A percentile compares a stretch with the other conserved stretches of the same genome.
Conservation (phyloP, 2,329 filamentous ascomycete genomes). For the Thelonectria blattea region DNA sequence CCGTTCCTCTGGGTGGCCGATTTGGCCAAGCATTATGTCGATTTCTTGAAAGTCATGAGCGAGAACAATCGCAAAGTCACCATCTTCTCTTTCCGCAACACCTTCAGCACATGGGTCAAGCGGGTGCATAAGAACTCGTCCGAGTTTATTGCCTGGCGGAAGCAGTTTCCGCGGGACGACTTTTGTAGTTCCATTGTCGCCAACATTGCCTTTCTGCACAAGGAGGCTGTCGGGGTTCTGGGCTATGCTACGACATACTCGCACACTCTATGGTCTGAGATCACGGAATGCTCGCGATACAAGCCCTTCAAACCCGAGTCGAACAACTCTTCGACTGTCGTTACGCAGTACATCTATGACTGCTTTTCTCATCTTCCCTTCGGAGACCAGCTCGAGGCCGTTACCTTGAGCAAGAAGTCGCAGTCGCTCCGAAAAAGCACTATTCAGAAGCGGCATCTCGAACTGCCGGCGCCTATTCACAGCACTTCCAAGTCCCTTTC, state of each 20-base stretch:
- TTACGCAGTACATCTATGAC: slow-evolving; percentile 71
- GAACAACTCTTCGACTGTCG: slow-evolving; percentile 57
- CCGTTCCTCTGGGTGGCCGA: slow-evolving; percentile 75
- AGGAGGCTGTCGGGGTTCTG: slow-evolving; percentile 64
- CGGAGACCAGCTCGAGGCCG: slow-evolving; percentile 54
- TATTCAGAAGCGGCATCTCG: slow-evolving; percentile 38
- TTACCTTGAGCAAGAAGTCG: slow-evolving; percentile 38
- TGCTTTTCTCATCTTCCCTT: slow-evolving; percentile 71
- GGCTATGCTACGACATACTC: slow-evolving; percentile 34
- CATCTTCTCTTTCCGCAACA: slow-evolving; percentile 60
- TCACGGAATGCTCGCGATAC: slow-evolving; percentile 47
- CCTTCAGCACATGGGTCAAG: slow-evolving; percentile 65
- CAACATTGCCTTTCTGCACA: slow-evolving; percentile 68
- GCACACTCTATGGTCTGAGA: slow-evolving; percentile 62
- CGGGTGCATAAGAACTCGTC: slow-evolving; percentile 49
- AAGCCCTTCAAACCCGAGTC: slow-evolving; percentile 28
- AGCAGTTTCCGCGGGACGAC: slow-evolving; percentile 56
- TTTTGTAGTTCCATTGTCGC: slow-evolving; percentile 67
- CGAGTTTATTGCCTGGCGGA: slow-evolving; percentile 61
- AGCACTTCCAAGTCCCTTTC: slow-evolving; percentile 31
- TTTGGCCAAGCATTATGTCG: slow-evolving; percentile 73
- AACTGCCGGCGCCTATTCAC: slow-evolving; percentile 35
- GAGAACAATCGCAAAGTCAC: slow-evolving; percentile 46
- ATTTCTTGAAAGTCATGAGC: slow-evolving; percentile 59
- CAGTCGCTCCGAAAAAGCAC: slow-evolving; percentile 40